phyloP scores from a whole-genome alignment of 176 grass and related monocot genomes.

The Pontederia crassipes region DNA sequence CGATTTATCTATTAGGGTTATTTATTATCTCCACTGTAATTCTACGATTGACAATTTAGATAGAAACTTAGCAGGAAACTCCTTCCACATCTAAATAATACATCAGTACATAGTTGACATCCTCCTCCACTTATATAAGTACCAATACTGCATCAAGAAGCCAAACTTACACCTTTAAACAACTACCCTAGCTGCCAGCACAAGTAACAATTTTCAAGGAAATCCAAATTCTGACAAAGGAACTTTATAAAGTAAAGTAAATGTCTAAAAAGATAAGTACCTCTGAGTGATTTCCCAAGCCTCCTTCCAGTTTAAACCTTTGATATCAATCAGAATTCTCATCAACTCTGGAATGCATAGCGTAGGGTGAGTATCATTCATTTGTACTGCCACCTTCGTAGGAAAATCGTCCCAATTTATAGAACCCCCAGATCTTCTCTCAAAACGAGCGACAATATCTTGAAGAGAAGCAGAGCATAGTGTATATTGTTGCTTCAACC shows the following conservation, averaged over 20 bases:
- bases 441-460: slow-evolving; percentile 89
- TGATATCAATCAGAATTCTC: slow-evolving; percentile 89
- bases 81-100: no score
- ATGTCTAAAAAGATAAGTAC: slow-evolving; percentile 24
- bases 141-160: background rate
- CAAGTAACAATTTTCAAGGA: background rate
- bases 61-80: no score
- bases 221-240: background rate
- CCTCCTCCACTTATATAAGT: no score
- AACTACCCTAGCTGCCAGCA: background rate
- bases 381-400: slow-evolving; percentile 95
- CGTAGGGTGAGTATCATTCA: slow-evolving; percentile 99
- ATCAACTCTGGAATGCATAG: slow-evolving; percentile 98
- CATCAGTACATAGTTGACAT: no score
- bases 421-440: slow-evolving; percentile 68
- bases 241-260: background rate
- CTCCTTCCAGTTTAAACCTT: slow-evolving; percentile 74
- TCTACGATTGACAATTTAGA: no score
- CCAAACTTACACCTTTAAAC: background rate
- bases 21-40: no score
- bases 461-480: slow-evolving; percentile 95
- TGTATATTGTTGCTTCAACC: slow-evolving; percentile 95
- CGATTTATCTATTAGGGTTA: no score
- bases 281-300: slow-evolving; percentile 93
- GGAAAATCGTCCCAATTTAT: slow-evolving; percentile 85